phyloP scores from a whole-genome alignment of 306 rosid species.

The Vicia faba region DNA sequence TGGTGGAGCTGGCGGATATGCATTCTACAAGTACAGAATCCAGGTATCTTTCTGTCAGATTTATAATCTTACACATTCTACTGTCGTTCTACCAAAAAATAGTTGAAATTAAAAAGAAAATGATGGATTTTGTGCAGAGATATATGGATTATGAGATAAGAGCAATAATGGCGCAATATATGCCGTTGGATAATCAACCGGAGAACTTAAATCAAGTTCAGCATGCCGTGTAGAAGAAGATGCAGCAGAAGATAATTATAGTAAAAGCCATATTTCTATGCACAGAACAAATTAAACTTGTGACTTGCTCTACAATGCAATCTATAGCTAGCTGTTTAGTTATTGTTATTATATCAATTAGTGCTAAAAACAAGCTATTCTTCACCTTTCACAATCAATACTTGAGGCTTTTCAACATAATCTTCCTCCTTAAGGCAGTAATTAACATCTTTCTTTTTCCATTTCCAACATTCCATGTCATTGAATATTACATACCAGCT shows the following conservation, averaged over 20 bases:
- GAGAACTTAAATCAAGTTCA: constrained; percentile 49
- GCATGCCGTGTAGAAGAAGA: constrained; percentile 43
- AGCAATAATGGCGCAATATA: constrained; percentile 97
- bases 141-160: constrained; percentile 93
- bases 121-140: constrained; percentile 55
- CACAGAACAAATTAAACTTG: constrained; percentile 9
- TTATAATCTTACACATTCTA: no score
- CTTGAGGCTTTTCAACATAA: no score
- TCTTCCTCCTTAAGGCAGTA: no score
- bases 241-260: not conserved
- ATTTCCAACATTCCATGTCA: no score
- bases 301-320: not conserved
- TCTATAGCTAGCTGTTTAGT: not conserved
- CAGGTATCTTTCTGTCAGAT: constrained; percentile 50
- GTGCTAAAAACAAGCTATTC: not conserved
- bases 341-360: not conserved
- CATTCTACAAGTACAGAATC: constrained; percentile 95
- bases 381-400: no score
- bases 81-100: not conserved
- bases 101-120: not conserved
- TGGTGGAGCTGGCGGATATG: constrained; percentile 69
- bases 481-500: no score
- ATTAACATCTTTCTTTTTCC: no score
- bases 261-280: not conserved
- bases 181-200: constrained; percentile 94